These are phyloP conservation scores for Caloboletus inedulis DNA, from an alignment of 1,284 basidiomycete genomes.

Conservation along the genomic window DNA sequence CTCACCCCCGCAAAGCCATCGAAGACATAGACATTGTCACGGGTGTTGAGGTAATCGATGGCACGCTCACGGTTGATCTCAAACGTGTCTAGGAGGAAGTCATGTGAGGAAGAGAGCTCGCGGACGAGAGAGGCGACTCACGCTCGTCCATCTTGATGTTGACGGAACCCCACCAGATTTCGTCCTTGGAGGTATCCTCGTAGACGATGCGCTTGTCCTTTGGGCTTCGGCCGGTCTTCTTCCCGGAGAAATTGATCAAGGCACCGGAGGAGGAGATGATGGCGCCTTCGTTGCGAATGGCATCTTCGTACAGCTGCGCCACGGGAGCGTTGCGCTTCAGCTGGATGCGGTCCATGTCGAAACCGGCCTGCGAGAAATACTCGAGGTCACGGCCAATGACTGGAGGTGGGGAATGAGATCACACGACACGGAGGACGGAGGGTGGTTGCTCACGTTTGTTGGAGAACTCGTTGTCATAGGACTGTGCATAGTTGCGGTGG, in stretches of 20 bases:
- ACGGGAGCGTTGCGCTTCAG: constrained; percentile 95
- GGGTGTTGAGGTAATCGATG: constrained; percentile 99
- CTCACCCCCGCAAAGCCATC: constrained; percentile 92
- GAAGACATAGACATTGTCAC: constrained; percentile 98
- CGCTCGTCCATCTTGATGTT: constrained; percentile 99
- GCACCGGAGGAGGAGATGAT: constrained; percentile 96
- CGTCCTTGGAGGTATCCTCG: constrained; percentile 95
- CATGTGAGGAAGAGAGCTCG: constrained; percentile 2
- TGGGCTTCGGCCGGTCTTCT: constrained; percentile 97
- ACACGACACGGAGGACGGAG: neutral
- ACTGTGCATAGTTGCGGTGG: constrained; percentile 77
- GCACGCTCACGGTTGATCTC: constrained; percentile 99
- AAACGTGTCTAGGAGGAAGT: constrained; percentile 75
- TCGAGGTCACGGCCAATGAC: constrained; percentile 91
- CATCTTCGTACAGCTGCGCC: constrained; percentile 96
- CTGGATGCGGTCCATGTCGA: constrained; percentile 92
- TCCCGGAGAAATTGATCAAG: constrained; percentile 99
- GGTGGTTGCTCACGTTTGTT: constrained; percentile 48
- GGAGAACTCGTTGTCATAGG: constrained; percentile 58
- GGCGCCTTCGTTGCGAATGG: constrained; percentile 96
- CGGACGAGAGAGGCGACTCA: constrained; percentile 42
- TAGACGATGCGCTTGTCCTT: constrained; percentile 99
- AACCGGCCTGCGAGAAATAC: constrained; percentile 98
- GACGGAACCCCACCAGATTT: constrained; percentile 99
- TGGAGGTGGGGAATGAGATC: constrained; percentile 29